Conservation (phyloP, 768 basidiomycete species). For the Clavulina sp. region DNA sequence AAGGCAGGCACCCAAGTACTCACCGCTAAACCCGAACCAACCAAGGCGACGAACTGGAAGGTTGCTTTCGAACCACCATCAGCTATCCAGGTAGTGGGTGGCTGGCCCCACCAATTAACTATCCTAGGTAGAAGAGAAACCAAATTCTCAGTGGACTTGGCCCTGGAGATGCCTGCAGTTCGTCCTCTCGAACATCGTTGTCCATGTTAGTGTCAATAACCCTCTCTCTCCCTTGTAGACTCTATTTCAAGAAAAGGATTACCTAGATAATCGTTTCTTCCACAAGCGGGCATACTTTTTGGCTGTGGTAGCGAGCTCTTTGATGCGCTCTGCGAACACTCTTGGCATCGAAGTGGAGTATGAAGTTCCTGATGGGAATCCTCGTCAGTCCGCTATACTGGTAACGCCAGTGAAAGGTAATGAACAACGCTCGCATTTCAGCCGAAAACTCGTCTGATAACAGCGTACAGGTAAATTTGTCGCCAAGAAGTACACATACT, state of each 20-base stretch:
- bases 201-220: background rate
- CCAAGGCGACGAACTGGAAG: slow-evolving; percentile 75
- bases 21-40: slow-evolving; percentile 49
- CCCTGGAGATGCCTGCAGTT: slow-evolving; percentile 75
- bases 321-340: slow-evolving; percentile 25
- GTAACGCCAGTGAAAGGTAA: slow-evolving; percentile 39
- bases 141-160: slow-evolving; percentile 59
- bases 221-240: slow-evolving; percentile 20
- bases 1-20: slow-evolving; percentile 26
- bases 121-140: slow-evolving; percentile 53
- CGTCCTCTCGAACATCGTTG: slow-evolving; percentile 17
- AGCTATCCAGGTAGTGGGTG: slow-evolving; percentile 65
- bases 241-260: slow-evolving; percentile 94
- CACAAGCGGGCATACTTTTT: slow-evolving; percentile 87
- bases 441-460: too few relatives aligned
- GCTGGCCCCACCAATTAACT: slow-evolving; percentile 64
- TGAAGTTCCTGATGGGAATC: slow-evolving; percentile 39
- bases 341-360: slow-evolving; percentile 36
- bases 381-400: slow-evolving; percentile 47
- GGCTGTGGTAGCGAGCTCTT: slow-evolving; percentile 50
- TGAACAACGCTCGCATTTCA: background rate
- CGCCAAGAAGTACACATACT: slow-evolving; percentile 49
- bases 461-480: slow-evolving; percentile 27
- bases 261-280: slow-evolving; percentile 74
- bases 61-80: slow-evolving; percentile 62